Evolutionary conservation across 2,329 filamentous ascomycete species (phyloP), one percentile per base, ranked within the genome.

Genomic region (Meredithiella fracta): DNA sequence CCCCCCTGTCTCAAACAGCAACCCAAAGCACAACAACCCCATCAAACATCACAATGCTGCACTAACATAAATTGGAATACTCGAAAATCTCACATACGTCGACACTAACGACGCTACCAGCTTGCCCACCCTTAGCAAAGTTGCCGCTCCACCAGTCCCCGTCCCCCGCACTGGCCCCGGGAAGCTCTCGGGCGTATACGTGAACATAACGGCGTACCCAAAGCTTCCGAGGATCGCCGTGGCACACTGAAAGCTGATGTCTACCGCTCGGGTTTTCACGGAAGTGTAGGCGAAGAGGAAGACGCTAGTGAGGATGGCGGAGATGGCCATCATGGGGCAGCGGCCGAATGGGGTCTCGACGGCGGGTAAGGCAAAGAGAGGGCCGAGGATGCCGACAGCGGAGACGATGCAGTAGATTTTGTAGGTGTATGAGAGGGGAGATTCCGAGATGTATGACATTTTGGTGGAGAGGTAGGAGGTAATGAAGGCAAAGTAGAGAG

Each of bases 181-280:
- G 64, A 80, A 80, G 0, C 75, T 74, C 60, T 80, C 76, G 0
- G 77, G 77, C 0, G 77, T 80, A 64, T 70, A 73, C 0, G 69
- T 71, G 54, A 72, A 74, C 47, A 67, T 56, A 0, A 54, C 42
- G 26, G 53, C 42, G n/a, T 38, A 47, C 37, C 49, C 53, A 17
- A 54, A 54, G 15, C 49, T 54, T 34, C 40, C 53, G 8, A 54
- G 29, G 14, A 54, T 17, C 3, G 15, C 42, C 8, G 42, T 54
- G n/a, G 72, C 65, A 34, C 66, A 67, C 42, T 71, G 69, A 1
- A 73, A 65, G 0, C 68, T 64, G 58, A 69, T 66, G 7, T 68
- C 66, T 29, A 67, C 66, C 0, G 67, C 65, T 1, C 67, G 61
- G 0, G 66, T 70, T 1, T 66, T 65, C 1, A 73, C 70, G 0